phyloP scores from a whole-genome alignment of 2,329 filamentous ascomycete species.

The Arthrobotrys megalospora region DNA sequence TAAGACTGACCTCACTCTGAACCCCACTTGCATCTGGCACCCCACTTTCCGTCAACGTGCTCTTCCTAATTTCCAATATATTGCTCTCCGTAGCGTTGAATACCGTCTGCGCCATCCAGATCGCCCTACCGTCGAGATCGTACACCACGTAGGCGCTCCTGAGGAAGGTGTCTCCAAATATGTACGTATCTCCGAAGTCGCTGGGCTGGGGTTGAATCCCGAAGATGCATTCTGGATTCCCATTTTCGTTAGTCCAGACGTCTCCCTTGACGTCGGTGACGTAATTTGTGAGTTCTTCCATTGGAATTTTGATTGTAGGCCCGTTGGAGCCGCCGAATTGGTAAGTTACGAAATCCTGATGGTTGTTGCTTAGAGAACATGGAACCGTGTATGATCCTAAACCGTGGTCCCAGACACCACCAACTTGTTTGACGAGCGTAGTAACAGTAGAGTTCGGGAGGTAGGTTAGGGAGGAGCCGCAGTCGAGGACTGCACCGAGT shows the following conservation, averaged over 20 bases:
- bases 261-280: constrained; percentile 70
- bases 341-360: constrained; percentile 66
- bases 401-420: constrained; percentile 44
- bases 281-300: constrained; percentile 75
- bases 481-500: constrained; percentile 78
- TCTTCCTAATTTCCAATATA: constrained; percentile 73
- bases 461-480: constrained; percentile 66
- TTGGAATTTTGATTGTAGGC: constrained; percentile 68
- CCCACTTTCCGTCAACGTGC: constrained; percentile 66
- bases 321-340: constrained; percentile 72
- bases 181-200: constrained; percentile 70
- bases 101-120: constrained; percentile 78
- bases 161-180: constrained; percentile 78
- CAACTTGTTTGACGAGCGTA: constrained; percentile 33
- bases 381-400: constrained; percentile 69
- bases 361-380: constrained; percentile 73
- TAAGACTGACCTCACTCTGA: constrained; percentile 68
- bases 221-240: constrained; percentile 75
- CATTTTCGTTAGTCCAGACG: constrained; percentile 72
- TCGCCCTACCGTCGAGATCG: constrained; percentile 80
- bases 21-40: constrained; percentile 74
- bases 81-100: constrained; percentile 73
- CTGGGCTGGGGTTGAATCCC: constrained; percentile 75
- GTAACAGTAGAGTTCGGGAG: constrained; percentile 59
- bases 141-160: constrained; percentile 83